Evolutionary conservation across 352 stramenopile species (phyloP).

Genomic region (Globisporangium splendens): DNA sequence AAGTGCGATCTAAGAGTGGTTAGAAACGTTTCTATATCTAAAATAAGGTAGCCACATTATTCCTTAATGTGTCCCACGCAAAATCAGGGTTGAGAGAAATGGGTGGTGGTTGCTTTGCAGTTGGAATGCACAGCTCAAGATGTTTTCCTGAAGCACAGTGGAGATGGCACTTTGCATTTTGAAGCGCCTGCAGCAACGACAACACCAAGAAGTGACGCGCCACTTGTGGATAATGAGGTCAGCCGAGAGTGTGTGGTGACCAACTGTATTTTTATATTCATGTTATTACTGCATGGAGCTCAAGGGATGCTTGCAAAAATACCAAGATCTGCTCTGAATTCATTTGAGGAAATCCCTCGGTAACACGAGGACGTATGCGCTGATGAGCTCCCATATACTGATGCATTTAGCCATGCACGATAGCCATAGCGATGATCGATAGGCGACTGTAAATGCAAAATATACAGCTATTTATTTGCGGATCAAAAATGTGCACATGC

Average conservation of each 20-base stretch:
- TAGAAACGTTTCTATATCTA: slow-evolving; percentile 5
- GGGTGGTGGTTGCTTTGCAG: neutral
- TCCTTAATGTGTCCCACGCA: neutral
- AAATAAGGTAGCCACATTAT: neutral
- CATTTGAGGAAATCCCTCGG: slow-evolving; percentile 77
- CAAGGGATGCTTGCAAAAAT: slow-evolving; percentile 68
- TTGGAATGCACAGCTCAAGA: neutral
- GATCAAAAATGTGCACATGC: too few species aligned
- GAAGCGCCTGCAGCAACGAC: too few species aligned
- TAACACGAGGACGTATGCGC: slow-evolving; percentile 73
- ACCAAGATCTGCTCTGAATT: slow-evolving; percentile 86
- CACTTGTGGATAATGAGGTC: too few species aligned
- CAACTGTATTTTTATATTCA: too few species aligned
- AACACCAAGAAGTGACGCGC: too few species aligned
- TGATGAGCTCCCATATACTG: slow-evolving; percentile 38
- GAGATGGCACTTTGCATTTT: neutral
- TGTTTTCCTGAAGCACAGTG: too few species aligned
- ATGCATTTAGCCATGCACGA: neutral
- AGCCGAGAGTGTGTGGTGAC: too few species aligned
- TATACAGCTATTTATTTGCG: too few species aligned
- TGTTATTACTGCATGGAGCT: slow-evolving; percentile 15
- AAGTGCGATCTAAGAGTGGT: neutral
- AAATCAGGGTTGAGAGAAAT: neutral
- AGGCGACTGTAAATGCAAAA: too few species aligned
- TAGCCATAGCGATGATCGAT: neutral